Evolutionary conservation across 148 eudicot species (phyloP).

Genomic region (Spergularia marina): DNA sequence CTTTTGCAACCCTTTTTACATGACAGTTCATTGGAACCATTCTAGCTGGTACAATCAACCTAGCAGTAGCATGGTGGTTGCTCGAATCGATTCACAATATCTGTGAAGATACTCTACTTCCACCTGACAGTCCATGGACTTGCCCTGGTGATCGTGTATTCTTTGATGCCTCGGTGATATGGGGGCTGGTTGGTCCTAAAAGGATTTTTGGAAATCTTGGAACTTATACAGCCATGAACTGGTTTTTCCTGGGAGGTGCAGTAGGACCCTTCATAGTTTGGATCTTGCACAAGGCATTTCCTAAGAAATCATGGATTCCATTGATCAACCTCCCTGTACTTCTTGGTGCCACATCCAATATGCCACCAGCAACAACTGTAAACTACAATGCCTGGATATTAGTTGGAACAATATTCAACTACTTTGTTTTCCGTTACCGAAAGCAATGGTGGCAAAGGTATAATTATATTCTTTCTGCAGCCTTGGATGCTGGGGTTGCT

Average conservation of each 20-base stretch:
- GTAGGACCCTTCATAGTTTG: slow-evolving; percentile 81
- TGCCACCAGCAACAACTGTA: slow-evolving; percentile 91
- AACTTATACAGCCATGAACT: slow-evolving; percentile 76
- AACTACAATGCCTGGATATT: slow-evolving; percentile 88
- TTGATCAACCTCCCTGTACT: slow-evolving; percentile 88
- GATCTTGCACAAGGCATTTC: slow-evolving; percentile 82
- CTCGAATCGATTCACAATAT: slow-evolving; percentile 65
- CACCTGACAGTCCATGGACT: slow-evolving; percentile 91
- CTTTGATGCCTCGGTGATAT: slow-evolving; percentile 94
- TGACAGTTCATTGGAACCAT: slow-evolving; percentile 92
- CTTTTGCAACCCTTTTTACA: neutral
- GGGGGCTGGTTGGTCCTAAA: slow-evolving; percentile 93
- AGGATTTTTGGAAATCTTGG: slow-evolving; percentile 82
- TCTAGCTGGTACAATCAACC: slow-evolving; percentile 83
- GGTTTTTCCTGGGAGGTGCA: slow-evolving; percentile 96
- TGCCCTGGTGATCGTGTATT: slow-evolving; percentile 89
- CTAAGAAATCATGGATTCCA: slow-evolving; percentile 84
- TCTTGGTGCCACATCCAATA: slow-evolving; percentile 75
- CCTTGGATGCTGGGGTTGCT: slow-evolving; percentile 96
- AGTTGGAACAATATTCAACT: slow-evolving; percentile 86
- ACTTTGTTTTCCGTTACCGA: slow-evolving; percentile 69
- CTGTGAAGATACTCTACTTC: slow-evolving; percentile 77
- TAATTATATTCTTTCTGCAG: slow-evolving; percentile 89
- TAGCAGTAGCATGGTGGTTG: slow-evolving; percentile 85
- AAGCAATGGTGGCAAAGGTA: slow-evolving; percentile 98